Percentiles rank a stretch among this genome's conserved stretches.
phyloP scores from a whole-genome alignment of 2,329 filamentous ascomycete genomes.

The Exophiala mesophila region DNA sequence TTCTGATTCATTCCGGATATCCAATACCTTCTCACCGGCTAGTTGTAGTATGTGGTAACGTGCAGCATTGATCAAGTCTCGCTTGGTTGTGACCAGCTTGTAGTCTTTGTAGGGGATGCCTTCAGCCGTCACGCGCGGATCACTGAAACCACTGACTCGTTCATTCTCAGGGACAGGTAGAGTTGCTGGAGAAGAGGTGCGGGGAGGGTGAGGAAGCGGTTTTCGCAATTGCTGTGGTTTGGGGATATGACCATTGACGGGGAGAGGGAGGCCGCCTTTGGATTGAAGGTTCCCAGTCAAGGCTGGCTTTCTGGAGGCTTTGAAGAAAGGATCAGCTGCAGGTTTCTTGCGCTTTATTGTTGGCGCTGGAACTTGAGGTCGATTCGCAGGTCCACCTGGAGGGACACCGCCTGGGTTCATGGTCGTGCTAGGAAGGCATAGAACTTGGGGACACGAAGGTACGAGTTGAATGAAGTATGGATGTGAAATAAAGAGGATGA shows the following conservation, averaged over 20 bases:
- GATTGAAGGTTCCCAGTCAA: conserved; percentile 7
- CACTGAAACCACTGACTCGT: conserved; percentile 26
- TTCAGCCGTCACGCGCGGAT: conserved; percentile 21
- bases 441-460: not conserved
- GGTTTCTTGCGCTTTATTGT: conserved; percentile 21
- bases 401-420: conserved; percentile 22
- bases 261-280: conserved; percentile 21
- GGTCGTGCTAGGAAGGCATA: not conserved
- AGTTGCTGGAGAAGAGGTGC: conserved; percentile 9
- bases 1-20: conserved; percentile 69
- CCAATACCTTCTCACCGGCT: conserved; percentile 57
- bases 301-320: conserved; percentile 13
- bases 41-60: conserved; percentile 87
- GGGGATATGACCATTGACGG: conserved; percentile 13
- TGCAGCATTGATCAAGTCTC: conserved; percentile 69
- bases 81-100: conserved; percentile 78
- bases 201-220: conserved; percentile 6
- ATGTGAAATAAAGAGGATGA: not conserved
- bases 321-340: conserved; percentile 23
- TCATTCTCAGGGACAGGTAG: conserved; percentile 13
- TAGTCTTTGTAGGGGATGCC: conserved; percentile 45
- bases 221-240: conserved; percentile 6
- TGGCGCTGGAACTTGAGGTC: conserved; percentile 12
- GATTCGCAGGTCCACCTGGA: conserved; percentile 12
- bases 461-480: not conserved